Conservation (phyloP, 179 eudicot species). For the Drosera spatulata region DNA sequence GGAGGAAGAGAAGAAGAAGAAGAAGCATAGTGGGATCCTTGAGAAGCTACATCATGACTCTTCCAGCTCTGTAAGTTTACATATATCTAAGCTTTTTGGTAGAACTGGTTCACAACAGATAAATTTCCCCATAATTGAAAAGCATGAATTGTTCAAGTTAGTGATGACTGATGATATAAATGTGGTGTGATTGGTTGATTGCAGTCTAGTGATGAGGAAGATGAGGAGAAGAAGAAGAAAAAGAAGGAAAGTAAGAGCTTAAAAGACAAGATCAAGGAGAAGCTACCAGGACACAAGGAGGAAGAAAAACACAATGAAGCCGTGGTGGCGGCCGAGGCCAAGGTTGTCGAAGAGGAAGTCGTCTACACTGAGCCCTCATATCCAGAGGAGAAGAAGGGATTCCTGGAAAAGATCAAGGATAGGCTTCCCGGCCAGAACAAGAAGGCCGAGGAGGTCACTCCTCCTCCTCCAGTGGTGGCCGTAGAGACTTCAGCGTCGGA, state of each 20-base stretch:
- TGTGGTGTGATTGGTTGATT: neutral
- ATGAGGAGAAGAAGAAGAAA: slow-evolving; percentile 16
- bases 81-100: neutral
- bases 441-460: slow-evolving; percentile 20
- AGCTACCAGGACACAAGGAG: slow-evolving; percentile 23
- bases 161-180: neutral
- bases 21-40: slow-evolving; percentile 16
- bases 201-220: slow-evolving; percentile 30
- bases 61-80: slow-evolving; percentile 23
- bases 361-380: slow-evolving; percentile 14
- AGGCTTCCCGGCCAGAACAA: slow-evolving; percentile 58
- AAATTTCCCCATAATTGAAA: neutral
- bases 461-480: slow-evolving; percentile 8
- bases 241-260: slow-evolving; percentile 50
- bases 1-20: slow-evolving; percentile 10
- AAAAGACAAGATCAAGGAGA: slow-evolving; percentile 43
- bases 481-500: neutral
- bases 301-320: slow-evolving; percentile 11
- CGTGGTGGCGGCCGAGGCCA: slow-evolving; percentile 13
- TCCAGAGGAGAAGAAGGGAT: slow-evolving; percentile 47
- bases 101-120: neutral
- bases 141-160: neutral
- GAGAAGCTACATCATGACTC: slow-evolving; percentile 27
- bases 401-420: slow-evolving; percentile 65
- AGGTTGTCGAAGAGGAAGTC: slow-evolving; percentile 20